Evolutionary conservation across 495 filamentous ascomycete species (phyloP).

Genomic region (Melanomma pulvis-pyrius): DNA sequence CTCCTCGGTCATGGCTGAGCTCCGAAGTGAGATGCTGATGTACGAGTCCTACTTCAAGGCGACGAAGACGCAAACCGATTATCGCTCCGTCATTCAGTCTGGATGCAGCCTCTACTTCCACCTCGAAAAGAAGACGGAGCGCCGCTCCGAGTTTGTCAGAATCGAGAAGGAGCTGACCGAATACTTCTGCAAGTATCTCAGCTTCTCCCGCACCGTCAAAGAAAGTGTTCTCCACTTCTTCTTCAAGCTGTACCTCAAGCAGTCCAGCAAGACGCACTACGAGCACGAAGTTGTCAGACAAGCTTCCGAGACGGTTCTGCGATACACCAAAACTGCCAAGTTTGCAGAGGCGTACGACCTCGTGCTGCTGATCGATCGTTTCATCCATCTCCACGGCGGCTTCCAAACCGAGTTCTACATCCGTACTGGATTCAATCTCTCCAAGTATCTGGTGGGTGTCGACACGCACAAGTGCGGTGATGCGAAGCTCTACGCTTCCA

Average conservation of each 20-base stretch:
- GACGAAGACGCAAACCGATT: constrained; percentile 37
- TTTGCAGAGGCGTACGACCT: constrained; percentile 59
- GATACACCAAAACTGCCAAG: constrained; percentile 28
- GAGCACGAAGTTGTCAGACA: constrained; percentile 31
- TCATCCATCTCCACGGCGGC: constrained; percentile 57
- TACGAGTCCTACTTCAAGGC: constrained; percentile 58
- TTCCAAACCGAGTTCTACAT: constrained; percentile 47
- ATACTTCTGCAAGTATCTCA: constrained; percentile 57
- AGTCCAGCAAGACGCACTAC: constrained; percentile 22
- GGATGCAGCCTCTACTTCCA: constrained; percentile 58
- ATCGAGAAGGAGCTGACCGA: constrained; percentile 58
- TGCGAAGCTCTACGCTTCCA: constrained; percentile 19
- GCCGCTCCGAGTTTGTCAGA: constrained; percentile 42
- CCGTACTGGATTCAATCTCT: constrained; percentile 24
- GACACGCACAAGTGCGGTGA: constrained; percentile 25
- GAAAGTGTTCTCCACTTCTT: constrained; percentile 26
- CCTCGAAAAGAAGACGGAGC: constrained; percentile 43
- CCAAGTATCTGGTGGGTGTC: constrained; percentile 25
- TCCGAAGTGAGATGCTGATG: constrained; percentile 59
- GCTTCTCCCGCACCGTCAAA: constrained; percentile 51
- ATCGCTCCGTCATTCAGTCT: constrained; percentile 29
- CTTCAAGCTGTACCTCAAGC: constrained; percentile 34
- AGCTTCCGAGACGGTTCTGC: constrained; percentile 17
- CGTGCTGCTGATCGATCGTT: constrained; percentile 57
- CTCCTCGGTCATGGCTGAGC: constrained; percentile 60